These are phyloP conservation scores for Asclepias syriaca DNA, from an alignment of 257 asterid genomes.

Conservation along the genomic window DNA sequence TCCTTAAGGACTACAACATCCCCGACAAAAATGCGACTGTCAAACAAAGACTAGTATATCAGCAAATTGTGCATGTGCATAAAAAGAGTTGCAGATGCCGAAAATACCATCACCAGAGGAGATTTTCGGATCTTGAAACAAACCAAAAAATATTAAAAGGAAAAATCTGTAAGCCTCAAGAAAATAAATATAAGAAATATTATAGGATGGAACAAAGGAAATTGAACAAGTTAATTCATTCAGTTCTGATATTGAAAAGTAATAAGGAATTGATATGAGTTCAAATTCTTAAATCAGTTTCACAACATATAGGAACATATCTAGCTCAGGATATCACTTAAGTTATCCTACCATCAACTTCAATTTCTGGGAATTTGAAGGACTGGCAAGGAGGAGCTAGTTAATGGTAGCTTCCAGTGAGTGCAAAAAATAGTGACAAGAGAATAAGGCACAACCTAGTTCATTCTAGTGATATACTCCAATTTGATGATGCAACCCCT, in stretches of 20 bases:
- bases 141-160: background rate
- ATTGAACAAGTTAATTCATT: background rate
- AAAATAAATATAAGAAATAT: background rate
- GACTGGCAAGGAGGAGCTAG: background rate
- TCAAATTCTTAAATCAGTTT: background rate
- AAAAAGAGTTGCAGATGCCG: background rate
- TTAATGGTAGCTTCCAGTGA: background rate
- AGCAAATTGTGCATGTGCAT: conserved; percentile 1
- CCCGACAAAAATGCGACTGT: conserved; percentile 62
- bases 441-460: background rate
- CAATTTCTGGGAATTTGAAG: background rate
- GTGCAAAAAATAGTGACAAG: background rate
- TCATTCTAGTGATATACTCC: background rate
- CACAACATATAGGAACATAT: background rate
- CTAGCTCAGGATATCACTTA: background rate
- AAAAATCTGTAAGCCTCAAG: background rate
- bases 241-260: background rate
- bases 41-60: conserved; percentile 10
- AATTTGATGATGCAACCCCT: background rate
- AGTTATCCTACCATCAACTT: background rate
- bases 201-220: background rate
- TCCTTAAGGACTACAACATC: conserved; percentile 77
- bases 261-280: background rate
- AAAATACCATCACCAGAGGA: background rate
- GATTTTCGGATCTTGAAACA: background rate